phyloP scores from a whole-genome alignment of 768 basidiomycete genomes.

The Scleroderma bovista region DNA sequence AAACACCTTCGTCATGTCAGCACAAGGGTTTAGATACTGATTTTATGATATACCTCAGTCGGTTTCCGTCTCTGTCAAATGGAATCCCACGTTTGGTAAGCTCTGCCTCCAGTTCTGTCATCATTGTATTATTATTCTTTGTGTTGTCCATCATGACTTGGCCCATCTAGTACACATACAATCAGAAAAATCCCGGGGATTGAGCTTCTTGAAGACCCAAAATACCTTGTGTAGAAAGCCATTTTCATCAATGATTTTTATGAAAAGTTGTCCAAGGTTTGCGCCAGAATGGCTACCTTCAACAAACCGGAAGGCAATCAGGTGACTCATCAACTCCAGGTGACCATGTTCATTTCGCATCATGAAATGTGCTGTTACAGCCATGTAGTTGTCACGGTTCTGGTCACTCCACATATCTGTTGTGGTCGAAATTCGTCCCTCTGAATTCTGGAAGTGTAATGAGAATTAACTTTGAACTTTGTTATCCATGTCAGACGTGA shows the following conservation, averaged over 20 bases:
- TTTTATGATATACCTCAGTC: constrained; percentile 6
- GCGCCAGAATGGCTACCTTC: constrained; percentile 4
- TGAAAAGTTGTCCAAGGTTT: constrained; percentile 12
- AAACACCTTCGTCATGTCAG: too few species aligned
- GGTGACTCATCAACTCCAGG: constrained; percentile 7
- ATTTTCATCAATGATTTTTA: constrained; percentile 6
- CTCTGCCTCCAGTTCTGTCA: constrained; percentile 10
- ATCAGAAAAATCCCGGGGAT: neutral
- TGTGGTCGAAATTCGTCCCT: constrained; percentile 14
- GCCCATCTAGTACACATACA: constrained; percentile 10
- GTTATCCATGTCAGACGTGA: neutral
- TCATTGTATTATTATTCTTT: constrained; percentile 19
- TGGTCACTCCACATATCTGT: constrained; percentile 14
- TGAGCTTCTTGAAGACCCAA: too few species aligned
- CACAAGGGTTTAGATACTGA: too few species aligned
- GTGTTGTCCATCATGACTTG: constrained; percentile 27
- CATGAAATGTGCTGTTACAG: constrained; percentile 16
- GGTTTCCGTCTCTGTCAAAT: constrained; percentile 13
- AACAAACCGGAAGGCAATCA: constrained; percentile 16
- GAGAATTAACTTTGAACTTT: constrained; percentile 4
- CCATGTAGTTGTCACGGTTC: constrained; percentile 12
- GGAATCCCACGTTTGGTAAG: constrained; percentile 4
- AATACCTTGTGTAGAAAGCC: constrained; percentile 7
- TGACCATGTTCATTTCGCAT: constrained; percentile 4
- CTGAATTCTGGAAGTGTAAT: constrained; percentile 9